Evolutionary conservation across 441 rosid genomes (phyloP), one percentile per base, ranked within the genome.

Genomic region (Sinapis alba): DNA sequence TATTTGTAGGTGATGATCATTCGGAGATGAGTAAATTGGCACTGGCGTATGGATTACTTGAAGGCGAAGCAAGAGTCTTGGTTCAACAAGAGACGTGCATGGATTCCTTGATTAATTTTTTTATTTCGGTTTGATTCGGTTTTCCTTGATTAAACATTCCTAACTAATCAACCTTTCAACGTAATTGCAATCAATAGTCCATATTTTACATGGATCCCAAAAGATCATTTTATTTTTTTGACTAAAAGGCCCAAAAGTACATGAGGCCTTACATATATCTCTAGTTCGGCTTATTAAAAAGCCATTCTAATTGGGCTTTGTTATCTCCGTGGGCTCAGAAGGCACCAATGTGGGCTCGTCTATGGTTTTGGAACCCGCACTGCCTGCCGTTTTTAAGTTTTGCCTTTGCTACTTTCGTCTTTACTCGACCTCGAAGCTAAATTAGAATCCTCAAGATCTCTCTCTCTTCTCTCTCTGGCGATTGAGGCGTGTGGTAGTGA

Each of bases 401-500:
- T 30, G 7, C 51, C 56, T 50, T 50, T 16, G 53, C 54, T 47
- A 0, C 41, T 34, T 34, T 34, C 41, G 41, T 34, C 41, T 34
- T 34, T 34, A 34, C 41, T 34, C 41, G 12, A 34, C 41, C 41
- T 34, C 41, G 41, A 34, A 34, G 41, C 41, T 34, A 8, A 8
- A 50, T 32, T 34, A 34, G 41, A 34, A 34, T 34, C 41, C 65
- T 34, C 12, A 34, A 34, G 41, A 34, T 34, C 41, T 9, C 41
- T 34, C 41, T 30, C 38, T 60, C 18, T 50, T 61, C 36, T 62
- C 45, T 7, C 34, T 54, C 20, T 41, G 0, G 73, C 61, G 72
- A 66, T 74, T 66, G 72, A 21, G 67, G 43, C 10, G 43, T 36
- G 36, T 27, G 57, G 12, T 23, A 64, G 56, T 18, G 23, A 50